These are phyloP conservation scores for Neurospora terricola DNA, from an alignment of 495 filamentous ascomycete species.

Conservation along the genomic window DNA sequence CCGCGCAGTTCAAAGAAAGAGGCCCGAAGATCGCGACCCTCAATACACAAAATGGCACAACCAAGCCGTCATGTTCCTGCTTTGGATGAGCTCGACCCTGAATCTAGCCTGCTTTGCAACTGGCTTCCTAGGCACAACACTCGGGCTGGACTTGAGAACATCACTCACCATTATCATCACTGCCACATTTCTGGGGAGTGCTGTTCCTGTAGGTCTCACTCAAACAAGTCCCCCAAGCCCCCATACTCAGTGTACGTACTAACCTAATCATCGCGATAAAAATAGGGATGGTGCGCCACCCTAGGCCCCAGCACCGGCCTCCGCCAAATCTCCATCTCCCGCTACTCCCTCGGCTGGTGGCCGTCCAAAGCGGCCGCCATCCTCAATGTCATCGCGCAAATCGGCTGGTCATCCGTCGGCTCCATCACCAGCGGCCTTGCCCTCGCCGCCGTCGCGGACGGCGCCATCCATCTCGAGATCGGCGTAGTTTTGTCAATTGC, in stretches of 20 bases:
- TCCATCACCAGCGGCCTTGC: conserved; percentile 40
- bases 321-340: conserved; percentile 42
- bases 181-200: conserved; percentile 35
- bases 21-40: conserved; percentile 35
- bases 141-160: conserved; percentile 39
- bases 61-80: conserved; percentile 23
- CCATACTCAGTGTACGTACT: not conserved
- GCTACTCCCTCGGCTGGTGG: conserved; percentile 49
- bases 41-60: conserved; percentile 22
- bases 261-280: not conserved
- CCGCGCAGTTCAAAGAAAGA: conserved; percentile 40
- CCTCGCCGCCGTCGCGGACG: conserved; percentile 41
- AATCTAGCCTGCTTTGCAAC: conserved; percentile 43
- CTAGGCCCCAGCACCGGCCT: conserved; percentile 42
- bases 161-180: conserved; percentile 43
- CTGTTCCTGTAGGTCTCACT: conserved; percentile 33
- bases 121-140: conserved; percentile 39
- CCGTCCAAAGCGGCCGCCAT: conserved; percentile 39
- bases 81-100: conserved; percentile 11
- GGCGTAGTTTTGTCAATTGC: conserved; percentile 40
- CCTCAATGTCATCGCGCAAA: conserved; percentile 39
- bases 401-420: conserved; percentile 39
- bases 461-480: conserved; percentile 31
- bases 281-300: conserved; percentile 35
- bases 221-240: not conserved